Base-by-base conservation (phyloP, 1,139 yeast genomes). In the Geotrichum armillariae region DNA sequence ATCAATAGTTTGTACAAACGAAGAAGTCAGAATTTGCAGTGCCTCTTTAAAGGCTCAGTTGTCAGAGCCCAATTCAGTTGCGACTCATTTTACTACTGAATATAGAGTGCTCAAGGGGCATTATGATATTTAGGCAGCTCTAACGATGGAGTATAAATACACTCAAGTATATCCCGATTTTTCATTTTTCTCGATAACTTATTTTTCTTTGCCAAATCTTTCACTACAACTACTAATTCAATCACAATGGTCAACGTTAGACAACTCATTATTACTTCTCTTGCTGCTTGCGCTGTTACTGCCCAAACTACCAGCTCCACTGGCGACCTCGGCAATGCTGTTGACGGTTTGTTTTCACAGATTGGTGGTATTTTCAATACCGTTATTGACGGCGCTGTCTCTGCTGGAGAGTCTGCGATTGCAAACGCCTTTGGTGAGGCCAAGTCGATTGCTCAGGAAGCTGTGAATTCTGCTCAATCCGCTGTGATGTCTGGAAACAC, bases 191-290 rank as follows among this genome's bases (percentile, higher is more conserved):
- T n/a, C n/a, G n/a, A n/a, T n/a, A n/a, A n/a, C n/a, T n/a, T n/a
- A n/a, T n/a, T n/a, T n/a, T n/a, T n/a, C n/a, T n/a, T n/a, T n/a
- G n/a, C n/a, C 36, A 33, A 33, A 14, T 7, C 36, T 7, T 33
- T 12, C 17, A 38, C 21, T 21, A 38, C 16, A 18, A n/a, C n/a
- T n/a, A n/a, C n/a, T n/a, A n/a, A n/a, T n/a, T n/a, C 22, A 42
- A 4, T 17, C 21, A 43, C 16, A 36, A 44, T 44, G 48, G 48
- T 44, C 23, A 33, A 34, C 36, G 14, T 44, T 18, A 44, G 37
- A 27, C 18, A 23, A n/a, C 14, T 44, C n/a, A 23, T 44, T 7
- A 11, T 44, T 12, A 20, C 48, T 4, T n/a, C 48, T 9, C 18
- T 39, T 17, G 18, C 37, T 4, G 37, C 29, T 4, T 22, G 36